Percentiles rank a stretch among this genome's conserved stretches.
Evolutionary conservation across 768 basidiomycete species (phyloP).

Genomic region (Lactifluus hygrophoroides): DNA sequence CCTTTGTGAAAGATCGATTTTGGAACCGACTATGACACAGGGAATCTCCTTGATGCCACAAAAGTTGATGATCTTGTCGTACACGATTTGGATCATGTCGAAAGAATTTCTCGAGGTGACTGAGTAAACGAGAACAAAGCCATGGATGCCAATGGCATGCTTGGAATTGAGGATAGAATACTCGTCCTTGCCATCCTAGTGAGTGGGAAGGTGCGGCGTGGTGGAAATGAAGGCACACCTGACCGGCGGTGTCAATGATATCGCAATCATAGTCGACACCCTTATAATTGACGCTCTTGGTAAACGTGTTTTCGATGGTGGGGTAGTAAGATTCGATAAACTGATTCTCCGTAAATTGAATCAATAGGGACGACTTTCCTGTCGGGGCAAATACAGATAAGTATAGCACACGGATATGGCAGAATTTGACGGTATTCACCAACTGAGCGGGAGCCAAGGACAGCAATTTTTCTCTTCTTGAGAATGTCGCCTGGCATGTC

Average conservation of each 20-base stretch:
- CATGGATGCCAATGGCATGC: slow-evolving; percentile 95
- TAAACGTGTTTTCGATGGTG: slow-evolving; percentile 84
- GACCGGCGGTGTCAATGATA: slow-evolving; percentile 96
- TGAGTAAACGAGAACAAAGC: slow-evolving; percentile 94
- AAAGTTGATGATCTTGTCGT: slow-evolving; percentile 89
- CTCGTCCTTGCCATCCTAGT: slow-evolving; percentile 58
- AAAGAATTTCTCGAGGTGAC: slow-evolving; percentile 85
- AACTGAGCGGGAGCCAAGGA: slow-evolving; percentile 81
- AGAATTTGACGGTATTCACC: slow-evolving; percentile 40
- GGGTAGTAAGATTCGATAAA: slow-evolving; percentile 94
- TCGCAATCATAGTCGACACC: slow-evolving; percentile 92
- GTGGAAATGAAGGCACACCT: slow-evolving; percentile 43
- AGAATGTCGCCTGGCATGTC: slow-evolving; percentile 35
- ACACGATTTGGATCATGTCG: slow-evolving; percentile 88
- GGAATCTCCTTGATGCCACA: slow-evolving; percentile 79
- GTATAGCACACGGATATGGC: slow-evolving; percentile 12
- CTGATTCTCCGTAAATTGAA: slow-evolving; percentile 88
- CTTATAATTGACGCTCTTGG: slow-evolving; percentile 79
- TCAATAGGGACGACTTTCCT: slow-evolving; percentile 92
- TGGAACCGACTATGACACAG: slow-evolving; percentile 91
- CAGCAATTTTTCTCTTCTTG: slow-evolving; percentile 83
- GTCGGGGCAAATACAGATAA: slow-evolving; percentile 19
- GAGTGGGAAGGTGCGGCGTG: slow-evolving; percentile 6
- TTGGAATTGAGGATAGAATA: slow-evolving; percentile 90
- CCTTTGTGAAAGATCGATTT: slow-evolving; percentile 75